Conservation (phyloP, 441 rosid genomes). For the Corymbia calophylla region DNA sequence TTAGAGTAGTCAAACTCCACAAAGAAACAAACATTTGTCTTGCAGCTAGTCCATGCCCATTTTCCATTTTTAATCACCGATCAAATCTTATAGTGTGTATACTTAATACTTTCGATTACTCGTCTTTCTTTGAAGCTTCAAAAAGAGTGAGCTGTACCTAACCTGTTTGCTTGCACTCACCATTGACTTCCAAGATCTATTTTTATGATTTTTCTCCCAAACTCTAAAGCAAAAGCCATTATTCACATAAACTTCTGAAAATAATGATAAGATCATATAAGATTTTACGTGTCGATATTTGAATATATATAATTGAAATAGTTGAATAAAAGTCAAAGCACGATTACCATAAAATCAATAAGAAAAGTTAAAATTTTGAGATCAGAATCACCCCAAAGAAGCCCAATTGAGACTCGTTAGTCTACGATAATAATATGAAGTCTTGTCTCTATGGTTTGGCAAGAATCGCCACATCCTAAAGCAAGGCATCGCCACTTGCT, state of each 20-base stretch:
- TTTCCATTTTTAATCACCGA: background rate
- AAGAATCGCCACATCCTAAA: background rate
- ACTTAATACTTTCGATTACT: background rate
- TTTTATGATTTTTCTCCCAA: background rate
- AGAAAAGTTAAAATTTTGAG: background rate
- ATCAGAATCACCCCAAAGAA: background rate
- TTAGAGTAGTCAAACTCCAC: fast-evolving
- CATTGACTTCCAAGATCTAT: background rate
- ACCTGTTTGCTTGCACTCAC: background rate
- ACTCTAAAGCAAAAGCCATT: background rate
- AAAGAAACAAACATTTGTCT: background rate
- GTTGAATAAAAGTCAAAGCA: background rate
- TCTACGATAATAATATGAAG: no score
- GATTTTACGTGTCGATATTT: background rate
- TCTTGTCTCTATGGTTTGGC: background rate
- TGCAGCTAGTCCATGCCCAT: background rate
- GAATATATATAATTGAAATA: background rate
- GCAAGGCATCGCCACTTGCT: background rate
- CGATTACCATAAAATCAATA: background rate
- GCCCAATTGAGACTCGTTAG: no score
- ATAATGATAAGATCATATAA: background rate
- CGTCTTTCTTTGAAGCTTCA: fast-evolving
- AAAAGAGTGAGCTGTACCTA: background rate
- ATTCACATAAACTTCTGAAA: background rate
- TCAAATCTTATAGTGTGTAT: background rate